A percentile compares a stretch with the other conserved stretches of the same genome.
Evolutionary conservation across 768 basidiomycete genomes (phyloP).

Genomic region (Hericium coralloides): DNA sequence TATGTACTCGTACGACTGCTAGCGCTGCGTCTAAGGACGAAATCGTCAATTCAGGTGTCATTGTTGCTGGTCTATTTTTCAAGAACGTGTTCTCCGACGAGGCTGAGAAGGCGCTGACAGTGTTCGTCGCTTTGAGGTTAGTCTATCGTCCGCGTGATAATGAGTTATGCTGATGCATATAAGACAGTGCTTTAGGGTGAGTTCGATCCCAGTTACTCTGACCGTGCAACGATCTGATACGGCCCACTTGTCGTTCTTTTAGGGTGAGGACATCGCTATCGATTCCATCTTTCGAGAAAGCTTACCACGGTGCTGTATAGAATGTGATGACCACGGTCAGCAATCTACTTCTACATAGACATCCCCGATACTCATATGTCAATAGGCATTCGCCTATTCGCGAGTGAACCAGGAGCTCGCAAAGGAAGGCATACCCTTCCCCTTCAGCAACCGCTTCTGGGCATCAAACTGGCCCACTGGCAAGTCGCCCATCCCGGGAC

Average conservation of each 20-base stretch:
- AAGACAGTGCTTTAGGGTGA: not conserved
- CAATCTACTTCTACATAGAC: not conserved
- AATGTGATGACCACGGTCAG: not conserved
- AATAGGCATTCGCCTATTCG: constrained; percentile 10
- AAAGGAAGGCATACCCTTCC: constrained; percentile 52
- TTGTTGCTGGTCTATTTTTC: constrained; percentile 55
- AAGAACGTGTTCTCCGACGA: constrained; percentile 43
- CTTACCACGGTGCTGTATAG: not conserved
- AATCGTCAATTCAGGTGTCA: constrained; percentile 39
- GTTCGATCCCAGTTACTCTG: not conserved
- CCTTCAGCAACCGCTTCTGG: constrained; percentile 51
- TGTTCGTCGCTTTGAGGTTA: constrained; percentile 47
- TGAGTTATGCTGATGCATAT: not conserved
- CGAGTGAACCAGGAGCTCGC: constrained; percentile 55
- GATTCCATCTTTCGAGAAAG: no score
- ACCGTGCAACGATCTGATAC: no score
- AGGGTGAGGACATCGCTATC: no score
- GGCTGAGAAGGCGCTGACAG: constrained; percentile 37
- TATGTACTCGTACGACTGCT: not conserved
- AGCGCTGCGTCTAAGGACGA: constrained; percentile 39
- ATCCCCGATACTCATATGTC: not conserved
- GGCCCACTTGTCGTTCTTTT: no score
- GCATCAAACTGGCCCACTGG: constrained; percentile 56
- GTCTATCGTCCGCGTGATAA: not conserved
- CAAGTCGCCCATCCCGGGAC: constrained; percentile 45